Percentiles rank a stretch among this genome's conserved stretches.
Evolutionary conservation across 2,329 filamentous ascomycete species (phyloP).

Genomic region (Atkinsonella texensis): DNA sequence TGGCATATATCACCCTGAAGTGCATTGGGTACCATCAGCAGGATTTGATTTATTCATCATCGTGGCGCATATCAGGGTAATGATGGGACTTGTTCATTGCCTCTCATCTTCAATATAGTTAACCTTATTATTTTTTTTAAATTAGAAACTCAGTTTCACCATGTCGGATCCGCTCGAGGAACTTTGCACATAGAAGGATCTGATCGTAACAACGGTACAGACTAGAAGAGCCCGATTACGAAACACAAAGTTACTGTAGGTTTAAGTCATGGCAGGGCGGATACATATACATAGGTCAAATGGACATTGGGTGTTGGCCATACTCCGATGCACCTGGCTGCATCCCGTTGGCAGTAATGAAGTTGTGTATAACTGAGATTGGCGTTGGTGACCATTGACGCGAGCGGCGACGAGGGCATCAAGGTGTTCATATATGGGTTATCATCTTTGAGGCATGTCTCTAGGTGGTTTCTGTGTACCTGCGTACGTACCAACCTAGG

Average conservation of each 20-base stretch:
- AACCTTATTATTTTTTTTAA: slow-evolving; percentile 11
- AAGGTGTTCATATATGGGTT: no score
- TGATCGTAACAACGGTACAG: slow-evolving; percentile 13
- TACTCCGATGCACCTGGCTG: slow-evolving; percentile 3
- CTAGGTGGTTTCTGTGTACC: no score
- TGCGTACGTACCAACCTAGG: no score
- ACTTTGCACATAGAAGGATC: slow-evolving; percentile 24
- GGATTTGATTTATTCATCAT: slow-evolving; percentile 10
- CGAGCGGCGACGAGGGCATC: not conserved
- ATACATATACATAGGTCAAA: slow-evolving; percentile 18
- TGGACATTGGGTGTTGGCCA: slow-evolving; percentile 13
- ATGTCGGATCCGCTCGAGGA: slow-evolving; percentile 12
- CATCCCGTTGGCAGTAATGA: slow-evolving; percentile 10
- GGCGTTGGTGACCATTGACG: not conserved
- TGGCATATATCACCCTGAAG: not conserved
- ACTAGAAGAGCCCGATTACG: slow-evolving; percentile 16
- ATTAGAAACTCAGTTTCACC: slow-evolving; percentile 16
- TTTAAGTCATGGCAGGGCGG: slow-evolving; percentile 12
- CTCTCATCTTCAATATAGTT: slow-evolving; percentile 13
- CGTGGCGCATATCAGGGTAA: slow-evolving; percentile 6
- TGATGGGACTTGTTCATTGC: slow-evolving; percentile 2
- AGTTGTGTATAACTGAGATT: not conserved
- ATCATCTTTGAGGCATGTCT: no score
- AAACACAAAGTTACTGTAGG: slow-evolving; percentile 5
- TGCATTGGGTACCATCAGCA: slow-evolving; percentile 2